Base-by-base conservation (phyloP, 1,284 basidiomycete genomes). In the Gymnopus androsaceus region DNA sequence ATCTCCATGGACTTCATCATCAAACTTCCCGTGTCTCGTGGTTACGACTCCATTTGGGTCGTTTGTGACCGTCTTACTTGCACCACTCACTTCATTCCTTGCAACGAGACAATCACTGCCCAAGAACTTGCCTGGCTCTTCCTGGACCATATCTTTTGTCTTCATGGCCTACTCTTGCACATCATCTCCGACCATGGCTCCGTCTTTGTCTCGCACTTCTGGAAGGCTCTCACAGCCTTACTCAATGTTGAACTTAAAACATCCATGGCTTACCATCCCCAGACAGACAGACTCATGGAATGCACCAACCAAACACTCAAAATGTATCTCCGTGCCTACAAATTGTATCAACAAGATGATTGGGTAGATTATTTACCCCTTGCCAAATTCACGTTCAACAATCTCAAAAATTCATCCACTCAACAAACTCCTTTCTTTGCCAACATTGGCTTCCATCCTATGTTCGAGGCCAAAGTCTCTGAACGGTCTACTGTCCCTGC, bases 1-100 rank as follows among this genome's bases (percentile, higher is more conserved):
- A 66, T 77, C 25, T 68, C 70, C 0, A 71, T 75, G 68, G 74
- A 80, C 56, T 69, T 72, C 54, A 76, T 80, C 48, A 69, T 68
- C n/a, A 66, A 71, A 34, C 66, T 58, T 54, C 77, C 76, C 0
- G 14, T 21, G 2, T 75, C 72, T 0, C 55, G 67, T 5, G 67
- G 66, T 5, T 75, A 61, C 59, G 63, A 75, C 56, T 60, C 70
- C 1, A 75, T 80, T 50, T 64, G 70, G 5, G 73, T 79, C 2
- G 61, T 79, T 2, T 71, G 75, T 19, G 70, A 76, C 60, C 57
- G 73, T 0, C 60, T 77, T 14, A 72, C 77, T 6, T 74, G 76
- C n/a, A 2, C 15, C 36, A 11, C 36, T 37, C 36, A 37, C 36
- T n/a, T 56, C 52, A 11, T 15, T 0, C 15, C 36, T 37, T 17